phyloP scores from a whole-genome alignment of 2,329 filamentous ascomycete genomes.

The Raffaelea albimanens region DNA sequence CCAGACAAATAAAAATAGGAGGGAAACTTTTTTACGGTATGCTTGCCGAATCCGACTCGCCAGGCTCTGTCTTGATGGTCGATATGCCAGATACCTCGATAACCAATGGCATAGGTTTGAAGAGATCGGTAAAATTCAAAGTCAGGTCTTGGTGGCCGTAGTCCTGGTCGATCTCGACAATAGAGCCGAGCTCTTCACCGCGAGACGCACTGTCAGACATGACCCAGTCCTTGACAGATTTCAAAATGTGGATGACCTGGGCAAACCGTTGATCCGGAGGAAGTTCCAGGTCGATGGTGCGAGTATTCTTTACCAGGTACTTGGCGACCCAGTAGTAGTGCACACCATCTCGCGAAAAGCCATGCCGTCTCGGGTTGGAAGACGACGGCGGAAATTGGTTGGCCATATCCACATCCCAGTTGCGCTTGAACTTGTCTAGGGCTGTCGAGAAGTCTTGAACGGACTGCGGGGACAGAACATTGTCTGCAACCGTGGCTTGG shows the following conservation, averaged over 20 bases:
- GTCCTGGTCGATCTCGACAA: constrained; percentile 58
- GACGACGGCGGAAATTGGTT: constrained; percentile 51
- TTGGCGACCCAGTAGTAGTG: constrained; percentile 67
- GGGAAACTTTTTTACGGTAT: constrained; percentile 12
- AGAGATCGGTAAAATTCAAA: constrained; percentile 62
- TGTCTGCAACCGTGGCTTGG: constrained; percentile 35
- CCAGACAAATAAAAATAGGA: constrained; percentile 8
- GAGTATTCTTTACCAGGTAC: constrained; percentile 51
- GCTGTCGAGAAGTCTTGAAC: constrained; percentile 43
- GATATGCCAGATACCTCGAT: constrained; percentile 32
- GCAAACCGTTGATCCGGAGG: constrained; percentile 50
- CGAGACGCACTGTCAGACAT: constrained; percentile 53
- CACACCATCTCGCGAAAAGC: constrained; percentile 62
- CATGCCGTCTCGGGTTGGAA: constrained; percentile 46
- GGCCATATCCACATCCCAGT: constrained; percentile 62
- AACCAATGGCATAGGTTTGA: constrained; percentile 47
- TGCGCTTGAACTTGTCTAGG: constrained; percentile 62
- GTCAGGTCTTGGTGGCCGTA: constrained; percentile 56
- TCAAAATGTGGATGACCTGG: constrained; percentile 51
- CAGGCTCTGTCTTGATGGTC: background rate
- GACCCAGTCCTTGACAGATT: constrained; percentile 51
- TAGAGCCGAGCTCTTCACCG: constrained; percentile 58
- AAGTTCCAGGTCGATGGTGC: constrained; percentile 41
- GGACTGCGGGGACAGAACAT: constrained; percentile 32
- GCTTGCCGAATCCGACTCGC: too few species aligned